Evolutionary conservation across 257 asterid species (phyloP).

Genomic region (Henckelia pumila): DNA sequence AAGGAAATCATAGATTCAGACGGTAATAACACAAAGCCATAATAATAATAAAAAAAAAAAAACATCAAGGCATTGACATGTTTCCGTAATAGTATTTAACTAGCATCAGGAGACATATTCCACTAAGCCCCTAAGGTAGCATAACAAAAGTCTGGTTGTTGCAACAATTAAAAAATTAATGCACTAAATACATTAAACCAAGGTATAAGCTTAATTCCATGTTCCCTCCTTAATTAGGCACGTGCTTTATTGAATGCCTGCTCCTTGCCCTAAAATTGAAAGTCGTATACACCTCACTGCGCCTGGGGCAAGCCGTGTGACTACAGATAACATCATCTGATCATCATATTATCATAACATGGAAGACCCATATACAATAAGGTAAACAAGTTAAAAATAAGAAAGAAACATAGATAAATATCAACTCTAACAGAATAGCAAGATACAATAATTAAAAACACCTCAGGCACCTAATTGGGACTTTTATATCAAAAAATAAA

Average conservation of each 20-base stretch:
- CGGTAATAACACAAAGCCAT: conserved; percentile 7
- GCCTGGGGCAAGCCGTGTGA: neutral
- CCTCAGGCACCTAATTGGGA: neutral
- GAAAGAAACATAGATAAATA: conserved; percentile 5
- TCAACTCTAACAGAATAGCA: neutral
- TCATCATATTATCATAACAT: conserved; percentile 5
- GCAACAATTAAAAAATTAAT: too few species aligned
- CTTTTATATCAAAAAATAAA: neutral
- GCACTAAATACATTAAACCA: neutral
- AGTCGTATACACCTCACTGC: neutral
- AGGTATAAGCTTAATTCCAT: neutral
- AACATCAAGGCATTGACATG: neutral
- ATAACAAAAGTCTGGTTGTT: neutral
- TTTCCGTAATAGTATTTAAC: neutral
- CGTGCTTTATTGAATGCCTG: neutral
- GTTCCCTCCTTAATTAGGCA: neutral
- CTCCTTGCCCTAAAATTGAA: neutral
- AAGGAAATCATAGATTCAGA: conserved; percentile 25
- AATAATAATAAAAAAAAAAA: too few species aligned
- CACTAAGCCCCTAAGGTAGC: neutral
- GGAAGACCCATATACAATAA: neutral
- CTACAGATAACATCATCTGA: neutral
- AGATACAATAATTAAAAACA: conserved; percentile 12
- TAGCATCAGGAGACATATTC: neutral
- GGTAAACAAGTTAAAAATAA: conserved; percentile 13